Evolutionary conservation across 805 yeast species (phyloP).

Genomic region (Clavispora carvajalis): DNA sequence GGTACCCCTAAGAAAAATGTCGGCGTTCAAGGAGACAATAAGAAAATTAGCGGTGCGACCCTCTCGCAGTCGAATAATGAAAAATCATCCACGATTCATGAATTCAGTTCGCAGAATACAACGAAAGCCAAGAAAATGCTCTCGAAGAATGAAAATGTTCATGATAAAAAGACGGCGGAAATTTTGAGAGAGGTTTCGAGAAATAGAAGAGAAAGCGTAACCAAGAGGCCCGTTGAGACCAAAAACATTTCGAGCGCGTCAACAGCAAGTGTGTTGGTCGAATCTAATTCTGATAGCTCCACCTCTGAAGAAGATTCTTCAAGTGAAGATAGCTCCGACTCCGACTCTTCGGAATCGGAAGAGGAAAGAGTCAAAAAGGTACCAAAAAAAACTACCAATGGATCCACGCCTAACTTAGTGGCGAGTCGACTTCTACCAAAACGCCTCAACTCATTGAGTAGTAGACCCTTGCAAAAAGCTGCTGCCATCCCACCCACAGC

Average conservation of each 20-base stretch:
- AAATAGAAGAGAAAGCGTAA: neutral
- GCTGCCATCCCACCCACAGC: neutral
- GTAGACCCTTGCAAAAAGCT: neutral
- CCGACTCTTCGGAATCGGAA: constrained; percentile 1
- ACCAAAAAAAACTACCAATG: neutral
- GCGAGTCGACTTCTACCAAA: constrained; percentile 4
- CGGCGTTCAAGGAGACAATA: too few species aligned
- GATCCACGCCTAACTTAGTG: neutral
- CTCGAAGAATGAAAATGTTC: neutral
- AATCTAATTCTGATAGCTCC: neutral
- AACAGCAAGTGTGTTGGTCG: neutral
- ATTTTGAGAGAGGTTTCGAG: neutral
- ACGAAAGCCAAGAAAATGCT: too few species aligned
- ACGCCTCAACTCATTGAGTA: constrained; percentile 2
- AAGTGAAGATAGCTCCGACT: neutral
- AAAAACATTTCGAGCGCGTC: neutral
- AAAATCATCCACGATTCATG: too few species aligned
- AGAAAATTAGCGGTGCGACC: too few species aligned
- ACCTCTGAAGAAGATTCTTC: neutral
- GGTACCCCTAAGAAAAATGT: too few species aligned
- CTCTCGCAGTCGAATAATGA: too few species aligned
- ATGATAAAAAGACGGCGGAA: neutral
- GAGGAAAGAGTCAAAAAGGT: neutral
- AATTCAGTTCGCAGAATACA: too few species aligned
- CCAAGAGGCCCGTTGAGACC: neutral